Evolutionary conservation across 352 stramenopile species (phyloP).

Genomic region (Phytopythium aichiense): DNA sequence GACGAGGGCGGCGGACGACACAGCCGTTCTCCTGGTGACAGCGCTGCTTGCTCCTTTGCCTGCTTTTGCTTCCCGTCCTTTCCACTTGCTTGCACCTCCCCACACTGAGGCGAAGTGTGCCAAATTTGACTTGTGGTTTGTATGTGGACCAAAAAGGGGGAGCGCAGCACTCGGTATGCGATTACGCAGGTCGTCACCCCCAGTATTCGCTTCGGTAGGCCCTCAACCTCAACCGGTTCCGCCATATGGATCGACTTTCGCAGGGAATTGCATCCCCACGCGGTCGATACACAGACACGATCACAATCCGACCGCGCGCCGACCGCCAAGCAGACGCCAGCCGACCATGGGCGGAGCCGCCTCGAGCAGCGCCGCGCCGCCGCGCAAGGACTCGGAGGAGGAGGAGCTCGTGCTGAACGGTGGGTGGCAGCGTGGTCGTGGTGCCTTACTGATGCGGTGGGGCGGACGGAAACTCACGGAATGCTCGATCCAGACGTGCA

Average conservation of each 20-base stretch:
- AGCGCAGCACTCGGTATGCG: background rate
- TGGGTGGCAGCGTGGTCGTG: too few species aligned
- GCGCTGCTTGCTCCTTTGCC: background rate
- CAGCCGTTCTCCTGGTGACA: background rate
- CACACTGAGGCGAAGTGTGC: slow-evolving; percentile 5
- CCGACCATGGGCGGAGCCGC: slow-evolving; percentile 25
- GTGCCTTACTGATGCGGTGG: background rate
- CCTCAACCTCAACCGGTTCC: background rate
- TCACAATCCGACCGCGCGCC: slow-evolving; percentile 8
- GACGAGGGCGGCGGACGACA: background rate
- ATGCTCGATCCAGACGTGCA: slow-evolving; percentile 24
- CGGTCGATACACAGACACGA: slow-evolving; percentile 22
- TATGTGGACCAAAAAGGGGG: slow-evolving; percentile 1
- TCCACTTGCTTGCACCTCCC: slow-evolving; percentile 7
- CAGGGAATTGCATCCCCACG: slow-evolving; percentile 1
- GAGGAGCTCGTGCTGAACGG: slow-evolving; percentile 66
- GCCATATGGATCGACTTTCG: background rate
- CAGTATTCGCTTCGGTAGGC: background rate
- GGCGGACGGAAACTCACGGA: background rate
- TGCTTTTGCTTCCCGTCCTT: slow-evolving; percentile 1
- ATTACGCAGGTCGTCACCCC: background rate
- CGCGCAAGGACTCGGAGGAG: slow-evolving; percentile 53
- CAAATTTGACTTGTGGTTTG: background rate
- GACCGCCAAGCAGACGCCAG: slow-evolving; percentile 4
- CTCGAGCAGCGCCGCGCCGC: slow-evolving; percentile 31